Evolutionary conservation across 108 stramenopile genomes (phyloP).

Genomic region (Skeletonema menzelii): DNA sequence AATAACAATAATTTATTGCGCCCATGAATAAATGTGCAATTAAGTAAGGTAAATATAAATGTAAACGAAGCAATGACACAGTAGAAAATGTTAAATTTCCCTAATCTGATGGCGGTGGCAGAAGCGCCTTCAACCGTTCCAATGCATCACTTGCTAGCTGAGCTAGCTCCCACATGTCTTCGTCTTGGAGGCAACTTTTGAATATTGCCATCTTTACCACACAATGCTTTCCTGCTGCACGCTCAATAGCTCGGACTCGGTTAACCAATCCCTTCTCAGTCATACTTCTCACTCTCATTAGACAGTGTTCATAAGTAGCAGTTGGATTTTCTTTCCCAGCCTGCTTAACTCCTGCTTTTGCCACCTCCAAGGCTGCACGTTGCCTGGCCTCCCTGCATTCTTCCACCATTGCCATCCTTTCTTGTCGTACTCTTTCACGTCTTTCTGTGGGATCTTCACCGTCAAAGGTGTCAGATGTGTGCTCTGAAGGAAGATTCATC

Average conservation of each 20-base stretch:
- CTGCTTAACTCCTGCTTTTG: slow-evolving; percentile 34
- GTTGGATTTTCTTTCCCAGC: slow-evolving; percentile 79
- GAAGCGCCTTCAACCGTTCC: slow-evolving; percentile 80
- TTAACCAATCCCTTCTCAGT: slow-evolving; percentile 69
- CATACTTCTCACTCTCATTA: slow-evolving; percentile 83
- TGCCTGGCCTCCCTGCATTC: slow-evolving; percentile 76
- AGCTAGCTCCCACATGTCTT: slow-evolving; percentile 81
- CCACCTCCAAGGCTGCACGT: slow-evolving; percentile 57
- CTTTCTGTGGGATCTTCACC: slow-evolving; percentile 8
- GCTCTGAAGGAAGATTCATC: slow-evolving; percentile 44
- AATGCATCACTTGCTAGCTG: slow-evolving; percentile 68
- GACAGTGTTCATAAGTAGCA: slow-evolving; percentile 87
- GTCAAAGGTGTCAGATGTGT: slow-evolving; percentile 14
- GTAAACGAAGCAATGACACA: not conserved
- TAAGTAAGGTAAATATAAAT: not conserved
- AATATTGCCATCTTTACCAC: slow-evolving; percentile 93
- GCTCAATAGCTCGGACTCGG: slow-evolving; percentile 79
- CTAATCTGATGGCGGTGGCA: slow-evolving; percentile 56
- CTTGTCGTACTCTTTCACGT: slow-evolving; percentile 30
- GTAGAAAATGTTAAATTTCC: not conserved
- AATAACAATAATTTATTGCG: not conserved
- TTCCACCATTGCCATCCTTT: slow-evolving; percentile 45
- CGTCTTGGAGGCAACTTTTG: slow-evolving; percentile 85
- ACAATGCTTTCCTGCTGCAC: slow-evolving; percentile 86
- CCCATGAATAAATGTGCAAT: not conserved